Base-by-base conservation (phyloP, 306 rosid species). In the Fragaria vesca region DNA sequence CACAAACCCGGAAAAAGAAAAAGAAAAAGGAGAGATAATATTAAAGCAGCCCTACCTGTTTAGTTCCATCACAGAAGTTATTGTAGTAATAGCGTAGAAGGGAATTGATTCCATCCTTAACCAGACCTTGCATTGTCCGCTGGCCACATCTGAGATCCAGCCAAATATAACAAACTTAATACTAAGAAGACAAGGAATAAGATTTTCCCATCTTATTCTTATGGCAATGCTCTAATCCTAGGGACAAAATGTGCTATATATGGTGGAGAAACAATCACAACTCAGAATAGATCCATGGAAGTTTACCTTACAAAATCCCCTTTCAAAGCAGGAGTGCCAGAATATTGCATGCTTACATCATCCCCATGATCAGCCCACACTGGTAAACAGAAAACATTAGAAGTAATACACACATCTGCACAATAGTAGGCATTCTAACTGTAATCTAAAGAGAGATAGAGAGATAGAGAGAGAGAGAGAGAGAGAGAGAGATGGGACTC, bases 321-420 rank as follows among this genome's bases (percentile, higher is more conserved):
- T 87, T 95, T 95, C 80, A 92, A 87, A 75, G 98, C 97, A 83
- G 89, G 89, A 81, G 99, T 95, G 74, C 99, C 99, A 40, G 97
- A 92, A 85, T 95, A 95, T 72, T 95, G 99, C 79, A 83, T 73
- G 85, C 99, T 95, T 76, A 91, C 47, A 80, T 95, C 99, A 87
- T 95, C 99, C 69, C 99, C 99, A 76, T 95, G 99, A 84, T 95
- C 88, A 81, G 99, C 99, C 99, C 99, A 95, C 90, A 93, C 97
- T 95, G 88, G 67, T 60, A 82, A 50, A 83, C 73, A 76, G 42
- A 82, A 84, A 66, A 42, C 66, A 21, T 45, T n/a, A 81, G 68
- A 72, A 78, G 71, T 11, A 47, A 73, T 71, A 84, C 58, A 43
- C 13, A 20, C 47, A 26, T 42, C 51, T 3, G 12, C 15, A 21